Conservation (phyloP, 2,329 filamentous ascomycete genomes). For the Sclerotinia subarctica region DNA sequence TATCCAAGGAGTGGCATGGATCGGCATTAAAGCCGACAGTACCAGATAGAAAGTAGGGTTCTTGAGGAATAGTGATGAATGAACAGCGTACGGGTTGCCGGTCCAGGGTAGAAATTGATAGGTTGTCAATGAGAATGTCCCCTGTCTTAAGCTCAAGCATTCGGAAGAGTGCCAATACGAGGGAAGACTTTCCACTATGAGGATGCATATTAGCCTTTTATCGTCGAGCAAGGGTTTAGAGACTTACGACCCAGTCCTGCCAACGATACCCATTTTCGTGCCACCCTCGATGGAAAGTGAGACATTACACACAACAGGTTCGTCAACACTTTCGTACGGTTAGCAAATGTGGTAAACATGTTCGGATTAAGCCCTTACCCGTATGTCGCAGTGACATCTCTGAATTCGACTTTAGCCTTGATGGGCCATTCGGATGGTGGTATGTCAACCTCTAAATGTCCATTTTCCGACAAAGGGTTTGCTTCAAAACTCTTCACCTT, state of each 20-base stretch:
- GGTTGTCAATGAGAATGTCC: constrained; percentile 43
- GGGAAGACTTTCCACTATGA: constrained; percentile 45
- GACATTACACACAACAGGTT: constrained; percentile 33
- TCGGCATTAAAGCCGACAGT: constrained; percentile 40
- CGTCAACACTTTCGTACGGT: constrained; percentile 11
- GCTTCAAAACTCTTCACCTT: constrained; percentile 52
- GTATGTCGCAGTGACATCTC: constrained; percentile 31
- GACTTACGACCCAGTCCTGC: constrained; percentile 41
- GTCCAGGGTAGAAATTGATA: constrained; percentile 42
- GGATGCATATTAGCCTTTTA: neutral
- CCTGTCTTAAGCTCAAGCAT: constrained; percentile 77
- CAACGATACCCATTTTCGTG: constrained; percentile 51
- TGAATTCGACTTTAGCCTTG: constrained; percentile 28
- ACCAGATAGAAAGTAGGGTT: constrained; percentile 44
- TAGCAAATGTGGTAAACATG: neutral
- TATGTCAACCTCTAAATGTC: constrained; percentile 16
- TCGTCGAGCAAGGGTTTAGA: neutral
- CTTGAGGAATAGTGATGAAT: constrained; percentile 45
- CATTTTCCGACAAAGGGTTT: constrained; percentile 43
- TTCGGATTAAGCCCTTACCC: constrained; percentile 18
- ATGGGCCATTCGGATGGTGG: constrained; percentile 28
- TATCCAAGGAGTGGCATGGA: constrained; percentile 39
- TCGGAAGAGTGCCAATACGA: constrained; percentile 48
- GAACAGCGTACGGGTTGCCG: constrained; percentile 42
- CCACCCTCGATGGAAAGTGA: constrained; percentile 47